Evolutionary conservation across 768 basidiomycete genomes (phyloP).

Genomic region (Kwoniella sp.): DNA sequence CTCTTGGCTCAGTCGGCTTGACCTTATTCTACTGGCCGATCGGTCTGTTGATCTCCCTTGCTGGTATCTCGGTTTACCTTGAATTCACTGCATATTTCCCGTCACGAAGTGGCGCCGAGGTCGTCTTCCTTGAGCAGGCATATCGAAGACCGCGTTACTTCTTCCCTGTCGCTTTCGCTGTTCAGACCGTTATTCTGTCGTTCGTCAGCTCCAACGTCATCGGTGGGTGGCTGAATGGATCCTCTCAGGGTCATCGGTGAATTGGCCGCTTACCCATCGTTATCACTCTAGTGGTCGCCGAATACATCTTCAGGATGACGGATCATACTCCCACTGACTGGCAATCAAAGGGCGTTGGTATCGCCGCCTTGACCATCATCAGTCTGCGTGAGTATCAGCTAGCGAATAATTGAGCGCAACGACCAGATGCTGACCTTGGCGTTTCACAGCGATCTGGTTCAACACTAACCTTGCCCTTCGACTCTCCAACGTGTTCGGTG

Average conservation of each 20-base stretch:
- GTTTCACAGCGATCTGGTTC: conserved; percentile 12
- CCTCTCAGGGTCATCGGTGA: not conserved
- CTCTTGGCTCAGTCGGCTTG: conserved; percentile 33
- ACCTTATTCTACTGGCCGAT: conserved; percentile 34
- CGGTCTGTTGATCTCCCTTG: conserved; percentile 27
- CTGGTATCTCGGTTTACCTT: conserved; percentile 34
- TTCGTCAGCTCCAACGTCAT: conserved; percentile 35
- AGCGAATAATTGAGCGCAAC: not conserved
- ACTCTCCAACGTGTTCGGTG: conserved; percentile 29
- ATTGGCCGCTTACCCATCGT: not conserved
- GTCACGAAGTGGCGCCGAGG: conserved; percentile 33
- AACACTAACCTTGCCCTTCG: conserved; percentile 28
- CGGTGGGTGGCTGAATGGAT: conserved; percentile 7
- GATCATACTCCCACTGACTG: conserved; percentile 24
- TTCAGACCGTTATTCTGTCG: conserved; percentile 30
- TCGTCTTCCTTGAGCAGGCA: conserved; percentile 40
- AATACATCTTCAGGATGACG: conserved; percentile 31
- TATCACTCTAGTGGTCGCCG: conserved; percentile 25
- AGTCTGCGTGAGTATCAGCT: conserved; percentile 14
- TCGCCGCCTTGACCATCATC: conserved; percentile 18
- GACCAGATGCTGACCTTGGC: too few species aligned
- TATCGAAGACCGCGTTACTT: conserved; percentile 31
- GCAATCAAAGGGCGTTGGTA: conserved; percentile 29
- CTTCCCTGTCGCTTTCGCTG: conserved; percentile 39
- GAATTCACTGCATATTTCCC: conserved; percentile 41